Evolutionary conservation across 108 stramenopile species (phyloP), one percentile per base, ranked within the genome.

Genomic region (Cylindrotheca fusiformis): DNA sequence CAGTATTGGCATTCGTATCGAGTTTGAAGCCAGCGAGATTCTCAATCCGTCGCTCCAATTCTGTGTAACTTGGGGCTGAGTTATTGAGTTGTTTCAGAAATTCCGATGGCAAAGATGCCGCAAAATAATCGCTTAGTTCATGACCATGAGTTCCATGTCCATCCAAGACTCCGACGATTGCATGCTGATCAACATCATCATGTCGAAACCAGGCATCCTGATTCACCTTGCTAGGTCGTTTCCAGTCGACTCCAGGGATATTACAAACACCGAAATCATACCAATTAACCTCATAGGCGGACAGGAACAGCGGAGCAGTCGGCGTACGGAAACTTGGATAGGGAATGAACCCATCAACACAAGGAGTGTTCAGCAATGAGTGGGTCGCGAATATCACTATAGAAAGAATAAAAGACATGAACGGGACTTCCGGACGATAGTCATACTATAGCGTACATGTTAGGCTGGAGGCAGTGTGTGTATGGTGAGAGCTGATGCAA

Each of bases 71-170:
- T 6, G 51, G 51, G 23, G 8, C 5, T 28, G 25, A 21, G 29
- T 57, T n/a, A 6, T 28, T 6, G 4, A 46, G 32, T 3, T 24
- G 20, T 6, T 46, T 4, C 58, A 47, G 4, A 22, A 60, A 6
- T 14, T 22, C 12, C 8, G 2, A 33, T 22, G 72, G 59, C 44
- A 67, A 55, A 32, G 51, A 26, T 20, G 24, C 18, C 23, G 47
- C 31, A 12, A 67, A 32, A 55, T 45, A 74, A 20, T 67, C 3
- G 17, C 55, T 61, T 26, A 74, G 17, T 12, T 49, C 10, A 28
- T 74, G 65, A 1, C 65, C 72, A 24, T 67, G 48, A 0, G 19
- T 36, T 1, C 72, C 72, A 33, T 74, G 72, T 54, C 72, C 72
- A 67, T 74, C 72, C 59, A 74, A 12, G 8, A 74, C 72, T 10